Evolutionary conservation across 257 asterid genomes (phyloP).

Genomic region (Nyctanthes arbortristis): DNA sequence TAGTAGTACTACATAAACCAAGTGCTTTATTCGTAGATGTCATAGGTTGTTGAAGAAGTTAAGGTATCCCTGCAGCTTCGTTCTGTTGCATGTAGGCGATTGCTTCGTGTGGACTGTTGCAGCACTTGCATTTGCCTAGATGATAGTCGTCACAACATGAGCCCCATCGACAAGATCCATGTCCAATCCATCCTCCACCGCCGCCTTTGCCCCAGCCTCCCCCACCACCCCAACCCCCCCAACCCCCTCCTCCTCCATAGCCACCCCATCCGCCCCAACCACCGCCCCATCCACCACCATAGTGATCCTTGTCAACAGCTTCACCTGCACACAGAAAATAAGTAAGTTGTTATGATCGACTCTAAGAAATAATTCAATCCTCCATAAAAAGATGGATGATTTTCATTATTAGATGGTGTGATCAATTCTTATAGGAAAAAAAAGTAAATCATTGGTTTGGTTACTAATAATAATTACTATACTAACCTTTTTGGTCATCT

Average conservation of each 20-base stretch:
- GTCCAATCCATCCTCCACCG: not conserved
- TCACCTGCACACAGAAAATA: not conserved
- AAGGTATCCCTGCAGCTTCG: not conserved
- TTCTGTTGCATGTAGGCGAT: not conserved
- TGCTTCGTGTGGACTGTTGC: not conserved
- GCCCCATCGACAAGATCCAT: not conserved
- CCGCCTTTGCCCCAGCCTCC: not conserved
- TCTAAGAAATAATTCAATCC: not conserved
- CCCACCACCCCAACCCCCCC: not conserved
- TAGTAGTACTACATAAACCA: not conserved
- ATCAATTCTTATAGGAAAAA: too few species aligned
- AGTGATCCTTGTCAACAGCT: not conserved
- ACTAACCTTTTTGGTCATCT: not conserved
- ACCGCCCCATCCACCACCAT: conserved; percentile 11
- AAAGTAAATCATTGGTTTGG: too few species aligned
- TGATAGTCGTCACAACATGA: not conserved
- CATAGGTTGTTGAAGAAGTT: not conserved
- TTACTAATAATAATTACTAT: too few species aligned
- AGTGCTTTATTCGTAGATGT: not conserved
- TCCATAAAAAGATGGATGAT: not conserved
- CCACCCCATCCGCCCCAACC: not conserved
- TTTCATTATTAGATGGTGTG: too few species aligned
- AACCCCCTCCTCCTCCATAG: not conserved
- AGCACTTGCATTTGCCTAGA: not conserved
- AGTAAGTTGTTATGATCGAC: not conserved